Conservation (phyloP, 495 filamentous ascomycete species). For the Daldinia concentrica region DNA sequence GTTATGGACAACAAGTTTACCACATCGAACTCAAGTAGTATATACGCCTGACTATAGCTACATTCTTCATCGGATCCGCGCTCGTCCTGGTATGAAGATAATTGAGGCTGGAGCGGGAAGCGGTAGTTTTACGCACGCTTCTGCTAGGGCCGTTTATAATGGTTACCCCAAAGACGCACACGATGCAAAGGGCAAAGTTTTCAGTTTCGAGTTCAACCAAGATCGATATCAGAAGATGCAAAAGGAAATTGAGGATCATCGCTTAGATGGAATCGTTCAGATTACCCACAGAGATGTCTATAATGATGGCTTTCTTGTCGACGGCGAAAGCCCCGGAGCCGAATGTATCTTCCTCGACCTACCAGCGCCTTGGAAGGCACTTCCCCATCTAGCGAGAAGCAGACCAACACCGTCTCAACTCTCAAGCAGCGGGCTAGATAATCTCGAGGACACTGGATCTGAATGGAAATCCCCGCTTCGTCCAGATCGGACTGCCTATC, state of each 20-base stretch:
- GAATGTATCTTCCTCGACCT: slow-evolving; percentile 91
- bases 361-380: slow-evolving; percentile 90
- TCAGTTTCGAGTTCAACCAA: slow-evolving; percentile 92
- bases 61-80: slow-evolving; percentile 86
- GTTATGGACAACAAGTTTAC: slow-evolving; percentile 87
- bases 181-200: slow-evolving; percentile 74
- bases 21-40: slow-evolving; percentile 95
- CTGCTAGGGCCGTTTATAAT: slow-evolving; percentile 86
- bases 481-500: slow-evolving; percentile 68
- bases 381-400: slow-evolving; percentile 80
- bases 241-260: slow-evolving; percentile 78
- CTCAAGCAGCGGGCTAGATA: slow-evolving; percentile 25
- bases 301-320: slow-evolving; percentile 78
- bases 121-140: slow-evolving; percentile 93
- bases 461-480: slow-evolving; percentile 74
- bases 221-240: slow-evolving; percentile 76
- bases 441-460: slow-evolving; percentile 13
- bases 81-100: slow-evolving; percentile 77
- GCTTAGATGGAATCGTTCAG: slow-evolving; percentile 73
- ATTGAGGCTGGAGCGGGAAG: slow-evolving; percentile 96
- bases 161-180: slow-evolving; percentile 66
- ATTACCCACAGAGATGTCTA: slow-evolving; percentile 95
- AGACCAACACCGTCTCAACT: slow-evolving; percentile 46
- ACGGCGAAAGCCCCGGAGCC: slow-evolving; percentile 68
- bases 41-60: slow-evolving; percentile 98